Evolutionary conservation across 148 eudicot species (phyloP), one percentile per base, ranked within the genome.

Genomic region (Heliamphora exappendiculata): DNA sequence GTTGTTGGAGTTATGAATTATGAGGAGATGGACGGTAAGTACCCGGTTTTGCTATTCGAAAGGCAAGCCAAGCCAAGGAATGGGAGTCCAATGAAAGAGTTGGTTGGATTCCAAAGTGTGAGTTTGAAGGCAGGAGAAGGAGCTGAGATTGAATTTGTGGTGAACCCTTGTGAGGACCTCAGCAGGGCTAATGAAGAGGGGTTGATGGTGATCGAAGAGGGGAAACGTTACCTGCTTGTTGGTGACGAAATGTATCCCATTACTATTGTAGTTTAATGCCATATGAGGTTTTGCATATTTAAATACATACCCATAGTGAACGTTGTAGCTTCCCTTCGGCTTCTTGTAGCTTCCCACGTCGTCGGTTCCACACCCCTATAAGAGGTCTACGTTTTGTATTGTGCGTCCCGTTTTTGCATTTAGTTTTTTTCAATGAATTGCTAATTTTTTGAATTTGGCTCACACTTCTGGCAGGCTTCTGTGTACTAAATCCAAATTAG

Each of bases 161-260:
- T 89, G 62, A 88, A 81, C 65, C 88, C 97, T 49, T 88, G 97
- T 82, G 86, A 89, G 84, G 94, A 93, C 74, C 79, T 89, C 7
- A 85, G 90, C 50, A 75, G 75, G 39, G 91, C 92, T 41, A 74
- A 87, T 36, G 80, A 85, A 81, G 80, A 86, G 65, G 97, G 94
- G 33, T 60, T 81, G 34, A 87, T 93, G 94, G 78, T 87, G 47
- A 83, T 91, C 9, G 86, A 89, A 77, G 88, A 85, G 67, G 94
- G 94, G 63, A 82, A 82, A 58, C 85, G 79, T 59, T 80, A 67
- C 60, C 72, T 88, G 44, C 75, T 80, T 24, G 91, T 87, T 26
- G 91, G 88, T 41, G 94, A 90, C 60, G 83, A 79, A 70, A 86
- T 88, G 80, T 82, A 85, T 53, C 85, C 86, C 0, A 83, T 89